Percentiles rank a stretch among this genome's conserved stretches.
These are phyloP conservation scores for Saturnispora zaruensis DNA, from an alignment of 805 yeast species.

Conservation along the genomic window DNA sequence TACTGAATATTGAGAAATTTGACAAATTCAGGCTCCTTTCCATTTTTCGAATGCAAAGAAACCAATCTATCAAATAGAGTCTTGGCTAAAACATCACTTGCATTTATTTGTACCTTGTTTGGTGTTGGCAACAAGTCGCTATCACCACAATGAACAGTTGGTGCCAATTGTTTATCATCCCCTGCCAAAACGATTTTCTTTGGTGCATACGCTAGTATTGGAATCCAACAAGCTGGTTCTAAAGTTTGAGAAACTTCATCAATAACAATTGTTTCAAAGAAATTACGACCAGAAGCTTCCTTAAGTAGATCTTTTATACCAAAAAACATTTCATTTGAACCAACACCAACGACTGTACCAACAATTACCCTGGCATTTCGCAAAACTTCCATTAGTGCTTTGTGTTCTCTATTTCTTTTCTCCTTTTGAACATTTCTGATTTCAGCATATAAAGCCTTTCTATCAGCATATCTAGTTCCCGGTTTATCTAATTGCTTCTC, in stretches of 20 bases:
- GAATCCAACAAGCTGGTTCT: conserved; percentile 97
- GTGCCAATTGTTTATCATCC: conserved; percentile 86
- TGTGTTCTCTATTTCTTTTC: conserved; percentile 54
- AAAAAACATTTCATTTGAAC: conserved; percentile 7
- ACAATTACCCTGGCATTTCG: conserved; percentile 59
- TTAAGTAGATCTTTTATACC: conserved; percentile 5
- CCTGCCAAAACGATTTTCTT: conserved; percentile 76
- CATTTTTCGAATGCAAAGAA: conserved; percentile 35
- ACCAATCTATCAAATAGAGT: conserved; percentile 81
- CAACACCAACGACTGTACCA: conserved; percentile 44
- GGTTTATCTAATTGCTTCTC: conserved; percentile 43
- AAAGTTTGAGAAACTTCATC: conserved; percentile 94
- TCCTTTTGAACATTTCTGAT: conserved; percentile 66
- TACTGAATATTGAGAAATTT: conserved; percentile 70
- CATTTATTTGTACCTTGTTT: conserved; percentile 21
- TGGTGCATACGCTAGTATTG: conserved; percentile 58
- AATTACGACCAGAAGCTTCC: conserved; percentile 5
- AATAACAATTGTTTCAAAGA: conserved; percentile 75
- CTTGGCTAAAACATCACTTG: conserved; percentile 40
- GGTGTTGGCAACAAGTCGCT: conserved; percentile 24
- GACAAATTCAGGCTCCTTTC: conserved; percentile 29
- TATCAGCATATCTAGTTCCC: conserved; percentile 44
- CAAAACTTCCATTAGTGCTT: conserved; percentile 51
- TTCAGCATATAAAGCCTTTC: conserved; percentile 59
- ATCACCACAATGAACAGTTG: conserved; percentile 53